These are phyloP conservation scores for Rubia balearica DNA, from an alignment of 305 asterid species.

Conservation along the genomic window DNA sequence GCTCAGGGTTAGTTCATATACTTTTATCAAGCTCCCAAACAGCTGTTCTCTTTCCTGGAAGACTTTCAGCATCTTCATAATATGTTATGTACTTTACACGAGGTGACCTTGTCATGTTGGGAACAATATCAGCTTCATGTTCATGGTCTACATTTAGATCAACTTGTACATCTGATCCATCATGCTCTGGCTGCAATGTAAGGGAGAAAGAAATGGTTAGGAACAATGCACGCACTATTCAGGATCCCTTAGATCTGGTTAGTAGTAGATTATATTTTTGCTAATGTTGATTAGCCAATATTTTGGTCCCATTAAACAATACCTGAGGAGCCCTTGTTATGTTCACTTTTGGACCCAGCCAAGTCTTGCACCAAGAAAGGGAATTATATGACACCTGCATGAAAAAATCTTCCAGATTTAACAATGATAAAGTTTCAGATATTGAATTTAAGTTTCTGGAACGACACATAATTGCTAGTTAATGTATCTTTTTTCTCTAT, in stretches of 20 bases:
- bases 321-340: slow-evolving; percentile 99
- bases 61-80: slow-evolving; percentile 94
- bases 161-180: slow-evolving; percentile 89
- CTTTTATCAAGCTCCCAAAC: slow-evolving; percentile 99
- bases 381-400: slow-evolving; percentile 88
- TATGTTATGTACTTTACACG: slow-evolving; percentile 91
- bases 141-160: slow-evolving; percentile 67
- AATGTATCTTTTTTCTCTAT: slow-evolving; percentile 18
- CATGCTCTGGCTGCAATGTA: slow-evolving; percentile 79
- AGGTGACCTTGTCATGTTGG: slow-evolving; percentile 86
- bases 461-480: slow-evolving; percentile 19
- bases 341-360: slow-evolving; percentile 91
- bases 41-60: slow-evolving; percentile 91
- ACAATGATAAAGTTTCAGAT: slow-evolving; percentile 6
- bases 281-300: neutral
- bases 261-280: neutral
- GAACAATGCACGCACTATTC: neutral
- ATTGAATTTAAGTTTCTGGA: slow-evolving; percentile 6
- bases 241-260: neutral
- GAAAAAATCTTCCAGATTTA: slow-evolving; percentile 20
- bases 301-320: slow-evolving; percentile 3
- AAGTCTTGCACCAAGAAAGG: slow-evolving; percentile 99
- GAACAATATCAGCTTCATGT: slow-evolving; percentile 65
- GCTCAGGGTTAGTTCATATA: slow-evolving; percentile 22
- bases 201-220: slow-evolving; percentile 4